Evolutionary conservation across 768 basidiomycete genomes (phyloP), one percentile per base, ranked within the genome.

Genomic region (Tricholoma saponaceum): DNA sequence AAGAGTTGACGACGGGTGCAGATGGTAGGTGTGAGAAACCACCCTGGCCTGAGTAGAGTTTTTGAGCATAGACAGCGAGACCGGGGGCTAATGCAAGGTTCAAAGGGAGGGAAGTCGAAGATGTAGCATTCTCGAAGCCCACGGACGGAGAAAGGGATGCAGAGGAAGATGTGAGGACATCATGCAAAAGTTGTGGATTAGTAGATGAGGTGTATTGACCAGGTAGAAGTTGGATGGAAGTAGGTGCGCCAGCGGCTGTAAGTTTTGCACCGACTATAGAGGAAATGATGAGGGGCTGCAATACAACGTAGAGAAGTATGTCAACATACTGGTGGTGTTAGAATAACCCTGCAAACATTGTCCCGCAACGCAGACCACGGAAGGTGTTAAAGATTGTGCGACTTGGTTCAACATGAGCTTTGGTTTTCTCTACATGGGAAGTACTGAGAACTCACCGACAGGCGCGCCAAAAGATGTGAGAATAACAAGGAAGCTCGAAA

Each of bases 331-430:
- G 65, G 89, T 87, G 22, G 79, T 82, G 67, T 92, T 92, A 30
- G 88, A 83, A 72, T 74, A 82, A 57, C 91, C 91, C 70, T 91
- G 80, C 56, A 92, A 73, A 77, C 91, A 92, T 87, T 93, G 90
- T 64, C 90, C 90, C 69, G 90, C 87, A 89, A 90, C 76, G 79
- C 90, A 92, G 60, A 93, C 77, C 56, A 92, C 84, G 66, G 77
- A 74, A 35, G 85, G 71, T 58, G 75, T 69, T 62, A 80, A 77
- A 70, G 76, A 72, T 71, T 86, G 83, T 58, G 86, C 85, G 67
- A 76, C 82, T 84, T 51, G 8, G 26, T 30, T 33, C 2, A 12
- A 35, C n/a, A 35, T 33, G 1, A 43, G 23, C 1, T 5, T n/a
- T 28, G 4, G 23, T 9, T 35, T 16, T 26, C 1, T 18, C 5